Base-by-base conservation (phyloP, 148 eudicot genomes). In the Nepenthes mirabilis region DNA sequence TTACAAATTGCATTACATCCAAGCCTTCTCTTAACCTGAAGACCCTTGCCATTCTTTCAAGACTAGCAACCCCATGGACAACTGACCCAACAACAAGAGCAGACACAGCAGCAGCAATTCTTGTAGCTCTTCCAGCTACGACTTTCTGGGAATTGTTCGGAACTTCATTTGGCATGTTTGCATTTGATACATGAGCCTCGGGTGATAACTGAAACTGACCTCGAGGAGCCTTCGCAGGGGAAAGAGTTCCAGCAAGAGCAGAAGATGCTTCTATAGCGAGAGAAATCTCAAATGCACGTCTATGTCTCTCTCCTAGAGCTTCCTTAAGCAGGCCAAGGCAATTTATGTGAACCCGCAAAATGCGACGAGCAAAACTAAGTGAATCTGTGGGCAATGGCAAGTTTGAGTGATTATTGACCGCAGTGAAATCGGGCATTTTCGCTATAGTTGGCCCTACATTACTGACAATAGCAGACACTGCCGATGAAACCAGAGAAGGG, bases 281-380 rank as follows among this genome's bases (percentile, higher is more conserved):
- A 70, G 97, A 95, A 43, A 94, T 86, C 73, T 94, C 99, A 70
- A 94, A 94, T 53, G 87, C 91, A n/a, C 99, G 91, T 66, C 91
- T 81, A 71, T 89, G 91, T 57, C 95, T 88, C 76, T 94, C 99
- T 60, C 99, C 99, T 43, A 94, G 87, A 32, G 91, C 97, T 72
- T 94, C 99, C 74, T 89, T 94, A 23, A 94, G 85, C 66, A 94
- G 72, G 68, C 81, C 73, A 10, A 94, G 65, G 65, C 99, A 89
- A 37, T 76, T 75, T 57, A 94, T 67, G 82, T 89, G 97, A 51
- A 89, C 68, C n/a, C 88, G 87, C 62, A 94, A 59, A 62, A 83
- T 78, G 65, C 79, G 78, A 43, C 91, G 83, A 72, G 97, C 95
- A 79, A 84, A 83, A 55, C 72, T 70, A 58, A 89, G 68, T 12